phyloP scores from a whole-genome alignment of 2,329 filamentous ascomycete species.

The Arthroderma sp. region DNA sequence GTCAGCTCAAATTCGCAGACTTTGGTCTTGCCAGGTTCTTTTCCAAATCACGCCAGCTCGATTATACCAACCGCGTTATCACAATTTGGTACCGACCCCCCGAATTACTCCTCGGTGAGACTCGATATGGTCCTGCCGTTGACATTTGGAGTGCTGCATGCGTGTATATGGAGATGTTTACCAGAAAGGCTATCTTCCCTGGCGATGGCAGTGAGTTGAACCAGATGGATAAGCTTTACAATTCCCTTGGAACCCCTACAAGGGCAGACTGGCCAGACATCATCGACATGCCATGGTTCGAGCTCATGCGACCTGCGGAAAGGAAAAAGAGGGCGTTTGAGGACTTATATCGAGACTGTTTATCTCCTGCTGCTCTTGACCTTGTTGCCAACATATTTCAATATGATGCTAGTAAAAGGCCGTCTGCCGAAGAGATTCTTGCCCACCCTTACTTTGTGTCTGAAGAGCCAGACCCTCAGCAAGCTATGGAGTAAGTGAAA shows the following conservation, averaged over 20 bases:
- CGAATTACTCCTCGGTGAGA: conserved; percentile 81
- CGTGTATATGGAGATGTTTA: conserved; percentile 94
- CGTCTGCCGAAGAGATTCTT: conserved; percentile 71
- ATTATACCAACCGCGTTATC: conserved; percentile 97
- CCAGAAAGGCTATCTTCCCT: conserved; percentile 82
- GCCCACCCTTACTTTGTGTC: conserved; percentile 76
- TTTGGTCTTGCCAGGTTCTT: conserved; percentile 96
- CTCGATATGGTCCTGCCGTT: conserved; percentile 76
- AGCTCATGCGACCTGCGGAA: conserved; percentile 68
- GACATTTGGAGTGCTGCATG: conserved; percentile 97
- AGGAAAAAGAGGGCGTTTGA: conserved; percentile 64
- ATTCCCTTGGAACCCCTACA: conserved; percentile 77
- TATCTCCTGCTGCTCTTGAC: conserved; percentile 72
- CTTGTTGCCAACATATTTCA: conserved; percentile 73
- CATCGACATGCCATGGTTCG: conserved; percentile 94
- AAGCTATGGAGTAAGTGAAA: conserved; percentile 65
- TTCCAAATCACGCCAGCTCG: conserved; percentile 76
- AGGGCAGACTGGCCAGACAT: conserved; percentile 76
- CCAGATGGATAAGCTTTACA: conserved; percentile 94
- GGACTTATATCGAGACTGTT: conserved; percentile 64
- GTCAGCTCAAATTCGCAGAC: conserved; percentile 83
- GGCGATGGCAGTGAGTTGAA: conserved; percentile 93
- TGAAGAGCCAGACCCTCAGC: conserved; percentile 65
- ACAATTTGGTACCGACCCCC: conserved; percentile 97
- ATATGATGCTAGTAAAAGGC: conserved; percentile 75